Conservation (phyloP, 441 rosid genomes). For the Populus hybrid region DNA sequence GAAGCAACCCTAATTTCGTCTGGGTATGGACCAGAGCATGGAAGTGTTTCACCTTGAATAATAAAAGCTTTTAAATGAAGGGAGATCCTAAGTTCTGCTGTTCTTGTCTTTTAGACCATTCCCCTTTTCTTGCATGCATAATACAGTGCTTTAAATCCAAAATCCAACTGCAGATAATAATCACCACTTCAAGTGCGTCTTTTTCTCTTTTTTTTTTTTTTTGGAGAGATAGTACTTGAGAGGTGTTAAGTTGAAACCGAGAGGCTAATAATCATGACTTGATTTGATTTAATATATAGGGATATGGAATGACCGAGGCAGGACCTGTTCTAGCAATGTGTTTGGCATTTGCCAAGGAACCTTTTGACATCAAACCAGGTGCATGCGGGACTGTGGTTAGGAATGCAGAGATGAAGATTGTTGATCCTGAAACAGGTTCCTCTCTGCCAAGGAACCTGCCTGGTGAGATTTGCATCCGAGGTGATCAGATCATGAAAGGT, state of each 20-base stretch:
- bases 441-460: slow-evolving; percentile 57
- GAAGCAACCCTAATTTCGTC: too few relatives aligned
- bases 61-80: too few relatives aligned
- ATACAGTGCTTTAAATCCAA: too few relatives aligned
- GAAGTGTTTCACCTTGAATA: too few relatives aligned
- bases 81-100: too few relatives aligned
- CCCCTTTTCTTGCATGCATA: too few relatives aligned
- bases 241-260: too few relatives aligned
- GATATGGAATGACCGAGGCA: slow-evolving; percentile 97
- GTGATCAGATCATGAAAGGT: slow-evolving; percentile 90
- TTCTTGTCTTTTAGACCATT: too few relatives aligned
- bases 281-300: slow-evolving; percentile 31
- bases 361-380: slow-evolving; percentile 69
- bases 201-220: too few relatives aligned
- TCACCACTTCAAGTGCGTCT: too few relatives aligned
- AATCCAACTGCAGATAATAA: not conserved
- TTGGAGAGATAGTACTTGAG: not conserved
- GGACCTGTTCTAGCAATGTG: slow-evolving; percentile 83
- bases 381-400: slow-evolving; percentile 88
- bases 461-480: slow-evolving; percentile 83
- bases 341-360: slow-evolving; percentile 72
- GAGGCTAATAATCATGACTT: not conserved
- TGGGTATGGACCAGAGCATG: too few relatives aligned
- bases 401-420: slow-evolving; percentile 85
- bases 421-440: slow-evolving; percentile 64